Evolutionary conservation across 306 rosid genomes (phyloP), one percentile per base, ranked within the genome.

Genomic region (Trifolium fragiferum): DNA sequence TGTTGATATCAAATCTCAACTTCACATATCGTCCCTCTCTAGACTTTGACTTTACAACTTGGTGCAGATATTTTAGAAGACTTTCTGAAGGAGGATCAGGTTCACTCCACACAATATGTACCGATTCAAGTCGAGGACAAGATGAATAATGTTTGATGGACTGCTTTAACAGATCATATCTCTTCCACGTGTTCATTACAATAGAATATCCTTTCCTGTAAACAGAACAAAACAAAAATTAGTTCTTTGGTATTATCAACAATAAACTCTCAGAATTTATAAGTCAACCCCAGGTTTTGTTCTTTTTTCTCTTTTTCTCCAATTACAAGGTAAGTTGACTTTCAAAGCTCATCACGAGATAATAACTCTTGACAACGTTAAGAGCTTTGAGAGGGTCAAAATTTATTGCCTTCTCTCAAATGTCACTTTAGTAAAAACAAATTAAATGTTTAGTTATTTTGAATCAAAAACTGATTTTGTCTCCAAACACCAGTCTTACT

Each of bases 111-210:
- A 94, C 96, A 23, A 94, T 82, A 77, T 89, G 95, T 43, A 92
- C 83, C 1, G 95, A 87, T 37, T 90, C 89, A 50, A 94, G 91
- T 63, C 90, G 89, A 13, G 86, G 79, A 76, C 99, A 94, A 3
- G 82, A 81, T 40, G 96, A 82, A 65, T 94, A 94, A 79, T 94
- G 99, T 77, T 77, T 85, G 82, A 94, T 80, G 3, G 99, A 94
- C 83, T 87, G 88, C 96, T 88, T 92, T 84, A 94, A 68, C 8
- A 94, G 96, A 89, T 94, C 99, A 58, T 94, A 85, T 80, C 99
- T 86, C 84, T 94, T 94, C 99, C 99, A 94, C 25, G 99, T 94
- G 86, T 94, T 94, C 86, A 94, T 94, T 57, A 94, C 83, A 53
- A 94, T 90, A 55, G 96, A 78, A 73, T 88, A 94, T 41, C 97